Percentiles rank a stretch among this genome's conserved stretches.
phyloP scores from a whole-genome alignment of 192 early-diverging fungal genomes.

The Linnemannia exigua region DNA sequence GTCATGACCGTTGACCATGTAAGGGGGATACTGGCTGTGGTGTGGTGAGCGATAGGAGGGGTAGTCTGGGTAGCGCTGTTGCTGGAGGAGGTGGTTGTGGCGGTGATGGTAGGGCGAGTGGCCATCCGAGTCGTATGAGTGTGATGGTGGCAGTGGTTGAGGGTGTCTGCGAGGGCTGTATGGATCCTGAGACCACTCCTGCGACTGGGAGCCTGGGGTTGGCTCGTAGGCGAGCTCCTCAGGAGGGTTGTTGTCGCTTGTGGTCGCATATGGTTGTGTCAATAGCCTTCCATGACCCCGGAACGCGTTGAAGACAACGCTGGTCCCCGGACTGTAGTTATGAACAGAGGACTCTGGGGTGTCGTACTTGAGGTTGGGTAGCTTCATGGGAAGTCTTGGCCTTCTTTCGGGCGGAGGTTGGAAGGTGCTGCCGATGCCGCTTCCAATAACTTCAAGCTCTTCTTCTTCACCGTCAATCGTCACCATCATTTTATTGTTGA shows the following conservation, averaged over 20 bases:
- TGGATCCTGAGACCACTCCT: constrained; percentile 1
- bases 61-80: neutral
- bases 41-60: constrained; percentile 8
- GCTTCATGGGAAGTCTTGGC: constrained; percentile 9
- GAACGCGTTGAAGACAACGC: constrained; percentile 45
- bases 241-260: neutral
- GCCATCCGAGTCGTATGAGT: neutral
- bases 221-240: neutral
- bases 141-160: constrained; percentile 3
- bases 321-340: constrained; percentile 54
- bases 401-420: neutral
- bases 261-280: constrained; percentile 19
- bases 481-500: constrained; percentile 2
- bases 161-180: neutral
- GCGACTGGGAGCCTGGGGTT: neutral
- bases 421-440: constrained; percentile 16
- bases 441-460: constrained; percentile 44
- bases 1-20: neutral
- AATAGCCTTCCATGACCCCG: constrained; percentile 16
- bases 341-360: constrained; percentile 27
- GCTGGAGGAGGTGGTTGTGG: too few relatives aligned
- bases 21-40: constrained; percentile 11
- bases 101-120: neutral
- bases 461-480: constrained; percentile 35
- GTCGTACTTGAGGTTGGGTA: constrained; percentile 45